Evolutionary conservation across 495 filamentous ascomycete species (phyloP), one percentile per base, ranked within the genome.

Genomic region (Aspergillus coremiiformis): DNA sequence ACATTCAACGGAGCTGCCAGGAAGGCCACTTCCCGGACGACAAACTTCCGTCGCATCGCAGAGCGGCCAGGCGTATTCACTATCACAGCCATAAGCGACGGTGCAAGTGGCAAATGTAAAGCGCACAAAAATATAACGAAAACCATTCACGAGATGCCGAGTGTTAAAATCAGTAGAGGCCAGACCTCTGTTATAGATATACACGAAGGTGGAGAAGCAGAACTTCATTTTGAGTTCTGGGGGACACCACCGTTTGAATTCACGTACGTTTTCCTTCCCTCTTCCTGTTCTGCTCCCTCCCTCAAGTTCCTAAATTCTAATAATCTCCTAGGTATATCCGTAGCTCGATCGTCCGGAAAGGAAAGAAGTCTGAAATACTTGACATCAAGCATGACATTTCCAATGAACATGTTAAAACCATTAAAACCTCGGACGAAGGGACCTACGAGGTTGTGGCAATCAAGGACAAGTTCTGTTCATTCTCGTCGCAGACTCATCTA

Each of bases 181-280:
- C 78, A 77, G 30, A 78, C 84, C 17, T 81, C 83, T 10, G 80
- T 84, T 39, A 84, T 94, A 24, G 93, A 96, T 60, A 98, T 98
- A 51, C 93, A 96, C 63, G 92, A 97, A 72, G 93, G 93, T 61
- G 86, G 88, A 56, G 85, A 90, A 67, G 89, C 91, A 14, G 87
- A 95, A 65, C 89, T 98, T 51, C 72, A 87, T 37, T 96, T 97
- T 56, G 85, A 92, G 59, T 96, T 98, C 65, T 88, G 84, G 71
- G 93, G 93, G 39, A 92, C 89, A 10, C 93, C 93, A 53, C 93
- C 93, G 10, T 98, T 98, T 62, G 90, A 96, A 68, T 97, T 96
- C 66, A 95, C 90, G 68, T 84, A 69, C 67, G 79, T 76, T 46
- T 15, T 39, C 23, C 29, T 17, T 21, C 37, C 14, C 21, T 33